Percentiles rank a stretch among this genome's conserved stretches.
Evolutionary conservation across 108 stramenopile species (phyloP).

Genomic region (Skeletonema grethae): DNA sequence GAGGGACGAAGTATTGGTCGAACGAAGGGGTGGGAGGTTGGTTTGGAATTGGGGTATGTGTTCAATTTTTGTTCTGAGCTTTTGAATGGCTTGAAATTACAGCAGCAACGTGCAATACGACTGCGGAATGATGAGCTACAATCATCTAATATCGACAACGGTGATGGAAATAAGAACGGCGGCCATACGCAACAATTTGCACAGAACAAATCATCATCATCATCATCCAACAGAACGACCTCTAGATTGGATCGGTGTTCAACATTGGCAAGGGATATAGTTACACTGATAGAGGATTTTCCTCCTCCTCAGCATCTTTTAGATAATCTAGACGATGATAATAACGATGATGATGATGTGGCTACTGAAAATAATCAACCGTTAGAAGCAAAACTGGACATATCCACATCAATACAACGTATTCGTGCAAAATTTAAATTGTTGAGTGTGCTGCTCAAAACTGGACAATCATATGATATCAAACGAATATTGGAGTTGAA

Average conservation of each 20-base stretch:
- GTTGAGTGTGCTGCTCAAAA: conserved; percentile 22
- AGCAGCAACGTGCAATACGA: no score
- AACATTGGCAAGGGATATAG: conserved; percentile 18
- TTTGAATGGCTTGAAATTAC: conserved; percentile 4
- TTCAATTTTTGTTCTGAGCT: conserved; percentile 17
- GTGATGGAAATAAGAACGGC: neutral
- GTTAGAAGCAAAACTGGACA: conserved; percentile 7
- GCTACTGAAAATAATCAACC: conserved; percentile 10
- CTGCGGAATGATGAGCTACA: neutral
- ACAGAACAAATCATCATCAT: neutral
- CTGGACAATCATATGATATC: conserved; percentile 19
- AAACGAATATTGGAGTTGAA: conserved; percentile 16
- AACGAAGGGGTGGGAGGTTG: conserved; percentile 47
- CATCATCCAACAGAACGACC: neutral
- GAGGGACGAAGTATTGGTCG: conserved; percentile 29
- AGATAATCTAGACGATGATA: neutral
- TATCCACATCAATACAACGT: conserved; percentile 17
- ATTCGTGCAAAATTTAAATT: conserved; percentile 42
- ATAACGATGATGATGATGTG: neutral
- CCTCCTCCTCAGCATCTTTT: conserved; percentile 36
- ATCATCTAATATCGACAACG: neutral
- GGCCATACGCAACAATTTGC: neutral
- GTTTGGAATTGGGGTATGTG: conserved; percentile 43
- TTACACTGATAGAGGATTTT: conserved; percentile 25
- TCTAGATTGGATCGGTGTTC: conserved; percentile 32